Percentiles rank a stretch among this genome's conserved stretches.
Conservation (phyloP, 805 yeast genomes). For the Lipomyces japonicus region DNA sequence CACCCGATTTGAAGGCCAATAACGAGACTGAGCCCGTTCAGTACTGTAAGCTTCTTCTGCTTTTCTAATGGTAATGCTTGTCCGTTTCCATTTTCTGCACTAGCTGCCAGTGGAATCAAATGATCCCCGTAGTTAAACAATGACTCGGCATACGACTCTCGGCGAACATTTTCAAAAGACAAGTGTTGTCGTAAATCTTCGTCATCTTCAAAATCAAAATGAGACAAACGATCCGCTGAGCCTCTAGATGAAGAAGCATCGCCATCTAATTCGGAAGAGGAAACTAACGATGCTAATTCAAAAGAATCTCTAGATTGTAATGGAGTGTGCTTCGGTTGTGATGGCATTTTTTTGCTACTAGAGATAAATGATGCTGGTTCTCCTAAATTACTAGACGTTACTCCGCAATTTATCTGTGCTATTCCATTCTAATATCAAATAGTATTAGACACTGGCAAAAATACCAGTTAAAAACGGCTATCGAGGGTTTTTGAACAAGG, state of each 20-base stretch:
- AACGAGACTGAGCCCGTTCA: slow-evolving; percentile 41
- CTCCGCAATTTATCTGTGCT: too few relatives aligned
- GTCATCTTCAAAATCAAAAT: slow-evolving; percentile 26
- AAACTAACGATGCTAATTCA: slow-evolving; percentile 37
- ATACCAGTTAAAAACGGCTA: too few relatives aligned
- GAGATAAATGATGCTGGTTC: too few relatives aligned
- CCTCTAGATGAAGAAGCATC: slow-evolving; percentile 23
- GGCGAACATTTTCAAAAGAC: slow-evolving; percentile 12
- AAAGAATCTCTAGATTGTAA: slow-evolving; percentile 31
- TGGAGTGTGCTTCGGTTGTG: neutral
- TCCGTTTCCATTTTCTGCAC: slow-evolving; percentile 23
- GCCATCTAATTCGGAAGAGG: slow-evolving; percentile 28
- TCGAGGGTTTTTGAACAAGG: too few relatives aligned
- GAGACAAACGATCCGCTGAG: slow-evolving; percentile 25
- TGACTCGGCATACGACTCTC: slow-evolving; percentile 15
- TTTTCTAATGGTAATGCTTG: slow-evolving; percentile 34
- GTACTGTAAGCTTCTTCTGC: slow-evolving; percentile 24
- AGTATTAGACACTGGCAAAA: too few relatives aligned
- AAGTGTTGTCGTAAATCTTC: slow-evolving; percentile 15
- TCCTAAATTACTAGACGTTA: too few relatives aligned
- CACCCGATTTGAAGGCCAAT: slow-evolving; percentile 44
- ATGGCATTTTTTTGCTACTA: neutral
- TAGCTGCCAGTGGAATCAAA: slow-evolving; percentile 32
- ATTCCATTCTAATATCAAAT: too few relatives aligned
- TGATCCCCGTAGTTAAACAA: slow-evolving; percentile 35